phyloP scores from a whole-genome alignment of 257 asterid genomes.

The Euphrasia confusa region DNA sequence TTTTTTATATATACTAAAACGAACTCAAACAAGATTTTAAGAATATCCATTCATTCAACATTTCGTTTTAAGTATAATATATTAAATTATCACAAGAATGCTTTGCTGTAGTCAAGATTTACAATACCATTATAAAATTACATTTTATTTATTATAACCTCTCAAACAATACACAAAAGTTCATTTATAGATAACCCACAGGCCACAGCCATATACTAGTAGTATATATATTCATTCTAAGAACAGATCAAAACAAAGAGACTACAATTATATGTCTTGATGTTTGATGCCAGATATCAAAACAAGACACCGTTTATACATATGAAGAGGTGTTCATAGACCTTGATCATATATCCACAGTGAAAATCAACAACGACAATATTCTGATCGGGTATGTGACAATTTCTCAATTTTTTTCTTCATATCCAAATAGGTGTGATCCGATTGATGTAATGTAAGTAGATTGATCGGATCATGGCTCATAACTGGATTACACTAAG shows the following conservation, averaged over 20 bases:
- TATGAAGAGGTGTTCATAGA: background rate
- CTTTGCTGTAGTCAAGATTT: slow-evolving; percentile 38
- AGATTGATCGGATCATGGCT: too few relatives aligned
- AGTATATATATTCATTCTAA: background rate
- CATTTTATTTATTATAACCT: slow-evolving; percentile 8
- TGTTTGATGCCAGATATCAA: background rate
- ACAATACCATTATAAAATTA: slow-evolving; percentile 25
- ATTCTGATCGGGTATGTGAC: background rate
- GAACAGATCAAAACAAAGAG: background rate
- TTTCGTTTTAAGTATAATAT: too few relatives aligned
- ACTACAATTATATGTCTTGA: background rate
- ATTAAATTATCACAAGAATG: slow-evolving; percentile 25
- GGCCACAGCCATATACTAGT: background rate
- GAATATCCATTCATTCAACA: too few relatives aligned
- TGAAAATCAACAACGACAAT: background rate
- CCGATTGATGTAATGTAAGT: too few relatives aligned
- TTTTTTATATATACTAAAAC: too few relatives aligned
- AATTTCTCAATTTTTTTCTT: too few relatives aligned
- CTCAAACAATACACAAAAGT: slow-evolving; percentile 12
- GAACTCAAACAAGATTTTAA: too few relatives aligned
- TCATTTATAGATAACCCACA: background rate
- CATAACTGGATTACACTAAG: too few relatives aligned
- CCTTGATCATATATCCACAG: too few relatives aligned
- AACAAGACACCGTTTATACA: background rate
- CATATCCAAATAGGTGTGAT: too few relatives aligned